Evolutionary conservation across 371 early-diverging fungal species (phyloP).

Genomic region (Mucor mucedo): DNA sequence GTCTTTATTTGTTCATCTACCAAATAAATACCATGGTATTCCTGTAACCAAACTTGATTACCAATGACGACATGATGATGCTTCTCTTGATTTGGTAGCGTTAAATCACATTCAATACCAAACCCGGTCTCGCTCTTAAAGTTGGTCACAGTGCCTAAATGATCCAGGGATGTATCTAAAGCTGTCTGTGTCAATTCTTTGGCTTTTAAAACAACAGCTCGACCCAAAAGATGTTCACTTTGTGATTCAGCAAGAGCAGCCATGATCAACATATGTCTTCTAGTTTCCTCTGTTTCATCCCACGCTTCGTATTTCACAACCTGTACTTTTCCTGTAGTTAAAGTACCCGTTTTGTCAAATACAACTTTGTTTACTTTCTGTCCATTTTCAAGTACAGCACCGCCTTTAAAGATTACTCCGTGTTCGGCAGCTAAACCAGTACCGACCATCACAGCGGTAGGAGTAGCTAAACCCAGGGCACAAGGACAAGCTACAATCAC

Average conservation of each 20-base stretch:
- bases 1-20: constrained; percentile 35
- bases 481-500: constrained; percentile 98
- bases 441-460: constrained; percentile 98
- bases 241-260: constrained; percentile 78
- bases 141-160: constrained; percentile 46
- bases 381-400: constrained; percentile 82
- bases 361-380: constrained; percentile 82
- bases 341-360: constrained; percentile 97
- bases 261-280: constrained; percentile 30
- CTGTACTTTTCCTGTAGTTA: constrained; percentile 84
- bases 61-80: constrained; percentile 60
- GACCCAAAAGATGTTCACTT: constrained; percentile 91
- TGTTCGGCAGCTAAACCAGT: constrained; percentile 94
- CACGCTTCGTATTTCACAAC: constrained; percentile 61
- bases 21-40: constrained; percentile 41
- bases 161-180: constrained; percentile 40
- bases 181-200: constrained; percentile 49
- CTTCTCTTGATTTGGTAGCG: constrained; percentile 8
- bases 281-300: constrained; percentile 7
- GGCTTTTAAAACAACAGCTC: constrained; percentile 72
- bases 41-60: constrained; percentile 68
- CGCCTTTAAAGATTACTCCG: constrained; percentile 90
- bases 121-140: constrained; percentile 80
- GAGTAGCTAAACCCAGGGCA: constrained; percentile 94
- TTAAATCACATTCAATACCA: constrained; percentile 74